phyloP scores from a whole-genome alignment of 495 filamentous ascomycete genomes.

The Xylaria acuta region DNA sequence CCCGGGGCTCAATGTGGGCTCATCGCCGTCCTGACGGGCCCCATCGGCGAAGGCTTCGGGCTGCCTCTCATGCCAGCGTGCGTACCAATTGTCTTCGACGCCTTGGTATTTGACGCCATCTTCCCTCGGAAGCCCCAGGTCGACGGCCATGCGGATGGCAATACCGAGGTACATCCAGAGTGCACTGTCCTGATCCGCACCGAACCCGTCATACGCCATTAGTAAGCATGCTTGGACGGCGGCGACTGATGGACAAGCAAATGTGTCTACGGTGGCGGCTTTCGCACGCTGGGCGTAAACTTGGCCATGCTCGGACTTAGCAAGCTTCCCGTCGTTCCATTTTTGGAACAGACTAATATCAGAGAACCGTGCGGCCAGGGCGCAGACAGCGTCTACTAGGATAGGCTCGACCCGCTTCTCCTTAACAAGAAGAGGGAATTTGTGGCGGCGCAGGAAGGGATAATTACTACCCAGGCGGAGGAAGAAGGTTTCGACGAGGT shows the following conservation, averaged over 20 bases:
- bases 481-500: conserved; percentile 80
- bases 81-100: conserved; percentile 57
- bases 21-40: conserved; percentile 47
- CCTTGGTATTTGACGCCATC: conserved; percentile 77
- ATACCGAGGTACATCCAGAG: conserved; percentile 90
- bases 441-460: conserved; percentile 74
- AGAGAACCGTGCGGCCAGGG: conserved; percentile 81
- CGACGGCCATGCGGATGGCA: conserved; percentile 84
- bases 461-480: conserved; percentile 79
- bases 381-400: conserved; percentile 84
- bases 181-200: conserved; percentile 82
- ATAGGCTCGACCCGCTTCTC: conserved; percentile 83
- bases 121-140: conserved; percentile 79
- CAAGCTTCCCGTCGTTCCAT: conserved; percentile 59
- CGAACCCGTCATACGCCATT: conserved; percentile 86
- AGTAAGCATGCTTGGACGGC: conserved; percentile 81
- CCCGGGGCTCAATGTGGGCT: conserved; percentile 50
- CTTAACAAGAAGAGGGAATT: conserved; percentile 72
- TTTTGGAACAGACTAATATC: conserved; percentile 67
- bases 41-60: conserved; percentile 41
- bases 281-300: conserved; percentile 81
- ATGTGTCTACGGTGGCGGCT: conserved; percentile 72
- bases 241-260: conserved; percentile 78
- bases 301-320: conserved; percentile 68
- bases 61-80: conserved; percentile 45